Evolutionary conservation across 106 monocot genomes (phyloP).

Genomic region (Amphibolis antarctica): DNA sequence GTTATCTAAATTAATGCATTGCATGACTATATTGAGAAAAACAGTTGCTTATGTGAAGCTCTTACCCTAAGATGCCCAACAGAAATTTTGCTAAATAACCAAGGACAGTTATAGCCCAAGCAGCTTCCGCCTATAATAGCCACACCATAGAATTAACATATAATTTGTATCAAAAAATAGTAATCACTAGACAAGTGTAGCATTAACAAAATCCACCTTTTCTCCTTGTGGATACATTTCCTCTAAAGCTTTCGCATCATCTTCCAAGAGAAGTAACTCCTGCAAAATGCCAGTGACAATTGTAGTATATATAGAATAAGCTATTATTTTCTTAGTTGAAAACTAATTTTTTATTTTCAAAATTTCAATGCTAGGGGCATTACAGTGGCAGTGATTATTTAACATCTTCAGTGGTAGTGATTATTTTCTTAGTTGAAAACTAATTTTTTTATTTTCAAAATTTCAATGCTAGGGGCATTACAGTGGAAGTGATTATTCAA

Average conservation of each 20-base stretch:
- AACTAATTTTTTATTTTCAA: too few species aligned
- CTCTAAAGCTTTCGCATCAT: constrained; percentile 90
- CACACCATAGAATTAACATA: constrained; percentile 1
- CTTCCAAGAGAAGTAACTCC: constrained; percentile 92
- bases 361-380: too few species aligned
- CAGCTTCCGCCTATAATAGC: constrained; percentile 67
- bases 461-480: too few species aligned
- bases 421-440: too few species aligned
- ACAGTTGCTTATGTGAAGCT: not conserved
- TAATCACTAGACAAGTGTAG: not conserved
- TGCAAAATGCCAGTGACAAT: constrained; percentile 9
- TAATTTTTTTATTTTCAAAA: too few species aligned
- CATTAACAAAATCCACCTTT: constrained; percentile 22
- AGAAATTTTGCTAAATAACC: constrained; percentile 75
- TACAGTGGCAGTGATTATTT: too few species aligned
- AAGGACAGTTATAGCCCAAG: constrained; percentile 92
- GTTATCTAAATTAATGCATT: too few species aligned
- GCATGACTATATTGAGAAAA: too few species aligned
- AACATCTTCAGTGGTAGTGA: too few species aligned
- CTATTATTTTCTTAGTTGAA: too few species aligned
- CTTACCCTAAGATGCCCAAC: constrained; percentile 80
- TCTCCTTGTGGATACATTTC: constrained; percentile 99
- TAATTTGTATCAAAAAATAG: constrained; percentile 6
- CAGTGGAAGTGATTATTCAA: too few species aligned
- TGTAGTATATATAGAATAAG: not conserved